Base-by-base conservation (phyloP, 257 asterid genomes). In the Leonotis leonurus region DNA sequence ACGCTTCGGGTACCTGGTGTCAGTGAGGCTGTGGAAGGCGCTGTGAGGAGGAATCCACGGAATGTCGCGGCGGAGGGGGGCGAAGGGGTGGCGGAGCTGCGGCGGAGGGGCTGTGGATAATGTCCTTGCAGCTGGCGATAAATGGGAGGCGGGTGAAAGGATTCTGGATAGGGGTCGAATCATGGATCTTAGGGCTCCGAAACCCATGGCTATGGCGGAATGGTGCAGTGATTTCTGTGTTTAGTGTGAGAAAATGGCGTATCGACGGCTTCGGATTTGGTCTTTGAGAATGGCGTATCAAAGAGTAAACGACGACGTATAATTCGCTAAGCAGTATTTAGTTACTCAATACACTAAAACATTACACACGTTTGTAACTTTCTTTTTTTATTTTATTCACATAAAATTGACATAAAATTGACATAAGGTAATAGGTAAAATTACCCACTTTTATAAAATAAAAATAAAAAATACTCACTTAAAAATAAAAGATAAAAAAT, bases 1-100 rank as follows among this genome's bases (percentile, higher is more conserved):
- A 14, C 94, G 88, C 48, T 82, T 84, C 21, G 87, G 89, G 55
- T 30, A 78, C 9, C 97, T 86, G 46, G 85, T 78, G 50, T 85
- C 96, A 0, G 89, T 84, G 14, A 86, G 86, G 75, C 89, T 78
- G 73, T 83, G 86, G 77, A 84, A 86, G 58, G 83, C 83, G 56
- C 71, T 62, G 55, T 73, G 69, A 20, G 81, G 79, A 41, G 80
- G 77, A 69, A 79, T 32, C 85, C 87, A 77, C 1, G 83, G 80
- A 21, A 49, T 52, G 18, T 64, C 69, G 60, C 77, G 80, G 61
- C 49, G 85, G 73, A 58, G 25, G 16, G 79, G 76, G 45, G 62
- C 62, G 65, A 70, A 40, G 32, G 70, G 58, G 75, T 3, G 82
- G 79, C 73, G 65, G 75, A 69, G 82, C 73, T 70, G 75, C 66